Base-by-base conservation (phyloP, 441 rosid genomes). In the Corymbia calophylla region DNA sequence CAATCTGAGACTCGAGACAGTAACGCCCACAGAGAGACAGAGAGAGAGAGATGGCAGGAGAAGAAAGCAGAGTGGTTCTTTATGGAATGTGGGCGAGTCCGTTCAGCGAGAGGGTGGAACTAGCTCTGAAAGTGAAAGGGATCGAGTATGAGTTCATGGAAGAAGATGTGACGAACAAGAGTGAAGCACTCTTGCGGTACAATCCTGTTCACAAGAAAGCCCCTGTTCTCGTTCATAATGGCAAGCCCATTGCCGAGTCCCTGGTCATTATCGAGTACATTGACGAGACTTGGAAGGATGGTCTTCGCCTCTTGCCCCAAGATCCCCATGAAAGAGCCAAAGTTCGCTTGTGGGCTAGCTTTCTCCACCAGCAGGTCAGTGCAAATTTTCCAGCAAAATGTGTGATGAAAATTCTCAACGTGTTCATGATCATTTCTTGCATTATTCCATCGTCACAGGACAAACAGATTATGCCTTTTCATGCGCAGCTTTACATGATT, bases 81-180 rank as follows among this genome's bases (percentile, higher is more conserved):
- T 70, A 87, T 25, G 91, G 92, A 66, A 44, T 49, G 86, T 92
- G 92, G 92, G 85, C 58, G 4, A 90, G 92, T 53, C 53, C 86
- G 66, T 88, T 35, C 87, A 31, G 5, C 60, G 88, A 88, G 90
- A 91, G 93, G 77, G 91, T 92, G 58, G 94, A 94, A 87, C 49
- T 94, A 49, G 94, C 93, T 44, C 92, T 93, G 29, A 91, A 39
- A 81, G 89, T 92, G 39, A 92, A 93, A 64, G 93, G 93, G 86
- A 85, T 92, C n/a, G 92, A 92, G 9, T 91, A 91, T n/a, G 91
- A 89, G 13, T 68, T 89, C 85, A 64, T 91, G 53, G 92, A 89
- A 60, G 93, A 93, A 92, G 92, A 93, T 92, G 85, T 92, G 73
- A 66, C n/a, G 7, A 91, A 90, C 92, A 91, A 92, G 87, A 93